phyloP scores from a whole-genome alignment of 2,329 filamentous ascomycete species.

The Didymosphaeria variabile region DNA sequence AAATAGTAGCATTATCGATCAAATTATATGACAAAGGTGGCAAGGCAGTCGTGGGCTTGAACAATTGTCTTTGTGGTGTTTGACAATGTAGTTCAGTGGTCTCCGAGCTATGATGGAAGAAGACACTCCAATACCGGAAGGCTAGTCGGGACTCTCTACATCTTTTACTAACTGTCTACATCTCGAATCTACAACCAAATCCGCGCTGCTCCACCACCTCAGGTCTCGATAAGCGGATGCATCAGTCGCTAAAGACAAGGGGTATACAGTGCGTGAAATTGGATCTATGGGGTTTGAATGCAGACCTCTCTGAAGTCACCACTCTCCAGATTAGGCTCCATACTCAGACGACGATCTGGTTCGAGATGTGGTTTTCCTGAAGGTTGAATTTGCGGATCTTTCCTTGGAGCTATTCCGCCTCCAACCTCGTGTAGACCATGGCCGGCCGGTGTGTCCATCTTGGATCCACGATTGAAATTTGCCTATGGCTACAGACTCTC shows the following conservation, averaged over 20 bases:
- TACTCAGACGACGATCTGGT: conserved; percentile 24
- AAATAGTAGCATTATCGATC: conserved; percentile 33
- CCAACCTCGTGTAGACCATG: conserved; percentile 35
- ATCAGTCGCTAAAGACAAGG: conserved; percentile 35
- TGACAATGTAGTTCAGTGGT: conserved; percentile 20
- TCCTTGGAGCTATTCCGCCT: conserved; percentile 21
- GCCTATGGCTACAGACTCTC: conserved; percentile 31
- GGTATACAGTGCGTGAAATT: conserved; percentile 36
- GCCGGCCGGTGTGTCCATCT: conserved; percentile 27
- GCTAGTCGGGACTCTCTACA: neutral
- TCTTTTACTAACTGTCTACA: conserved; percentile 11
- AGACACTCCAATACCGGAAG: neutral
- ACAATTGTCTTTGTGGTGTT: conserved; percentile 32
- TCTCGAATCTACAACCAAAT: conserved; percentile 1
- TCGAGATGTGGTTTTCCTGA: conserved; percentile 30
- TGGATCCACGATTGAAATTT: conserved; percentile 38
- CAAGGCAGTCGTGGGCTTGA: conserved; percentile 25
- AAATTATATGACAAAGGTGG: conserved; percentile 30
- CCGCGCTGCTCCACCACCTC: neutral
- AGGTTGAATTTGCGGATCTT: conserved; percentile 26
- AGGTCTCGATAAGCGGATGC: conserved; percentile 34
- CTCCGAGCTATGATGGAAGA: conserved; percentile 22
- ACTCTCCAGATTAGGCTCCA: conserved; percentile 18
- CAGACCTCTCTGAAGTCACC: too few species aligned
- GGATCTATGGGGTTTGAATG: neutral